Evolutionary conservation across 306 rosid species (phyloP), one percentile per base, ranked within the genome.

Genomic region (Morella rubra): DNA sequence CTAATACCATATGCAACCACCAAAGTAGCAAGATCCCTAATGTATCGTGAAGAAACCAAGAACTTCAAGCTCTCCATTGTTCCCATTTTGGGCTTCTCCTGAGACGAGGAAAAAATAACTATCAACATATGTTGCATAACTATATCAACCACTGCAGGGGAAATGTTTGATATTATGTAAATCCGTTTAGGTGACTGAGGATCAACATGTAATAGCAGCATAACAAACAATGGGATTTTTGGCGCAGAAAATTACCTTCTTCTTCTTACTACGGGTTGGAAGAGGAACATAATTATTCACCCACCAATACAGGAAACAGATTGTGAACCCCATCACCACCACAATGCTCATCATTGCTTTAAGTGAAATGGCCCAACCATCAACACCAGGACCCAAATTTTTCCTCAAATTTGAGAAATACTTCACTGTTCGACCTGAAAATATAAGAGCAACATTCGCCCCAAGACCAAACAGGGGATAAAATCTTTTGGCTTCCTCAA

Each of bases 61-160:
- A 94, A 94, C 76, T 94, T 94, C 91, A 94, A 86, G 86, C 98
- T 94, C 91, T 94, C 98, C 89, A 90, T 89, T 64, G 98, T 94
- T 67, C 96, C 95, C 98, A 94, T 94, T 68, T 90, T 90, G 46
- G 90, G 95, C 85, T 89, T 94, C 56, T 89, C 96, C 97, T 94
- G 93, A 75, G 84, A 77, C 77, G 32, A 44, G 62, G 4, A 50
- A 70, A 74, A 62, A 76, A 46, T 20, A 74, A 3, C 8, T 50
- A 68, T 76, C 79, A 69, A 71, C 51, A 51, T 45, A 75, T 41
- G 37, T 58, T 22, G 19, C 19, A 42, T 18, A 66, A 16, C 69
- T 44, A 7, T 5, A 41, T 66, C 19, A 42, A 66, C 69, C 1
- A 16, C 37, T 32, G 37, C 2, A 3, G 19, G 46, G 6, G 45